Conservation (phyloP, 306 rosid species). For the Crotalaria pallida region DNA sequence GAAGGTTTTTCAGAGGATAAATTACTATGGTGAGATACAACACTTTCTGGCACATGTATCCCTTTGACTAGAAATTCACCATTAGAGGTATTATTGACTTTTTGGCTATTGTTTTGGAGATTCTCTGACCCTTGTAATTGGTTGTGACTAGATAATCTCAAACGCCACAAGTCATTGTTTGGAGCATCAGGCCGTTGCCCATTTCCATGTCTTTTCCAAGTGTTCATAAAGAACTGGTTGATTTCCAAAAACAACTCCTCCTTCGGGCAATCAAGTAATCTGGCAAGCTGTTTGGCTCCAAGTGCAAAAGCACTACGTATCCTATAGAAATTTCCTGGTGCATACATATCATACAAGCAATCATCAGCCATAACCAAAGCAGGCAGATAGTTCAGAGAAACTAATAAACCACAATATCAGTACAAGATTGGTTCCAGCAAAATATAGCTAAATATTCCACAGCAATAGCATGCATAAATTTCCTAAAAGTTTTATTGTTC, state of each 20-base stretch:
- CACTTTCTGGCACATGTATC: slow-evolving; percentile 16
- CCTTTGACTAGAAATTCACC: slow-evolving; percentile 34
- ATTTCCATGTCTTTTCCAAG: slow-evolving; percentile 87
- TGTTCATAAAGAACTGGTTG: slow-evolving; percentile 73
- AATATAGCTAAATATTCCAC: neutral
- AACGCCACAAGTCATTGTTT: slow-evolving; percentile 34
- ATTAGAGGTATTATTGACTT: slow-evolving; percentile 25
- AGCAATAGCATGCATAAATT: neutral
- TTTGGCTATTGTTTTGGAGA: slow-evolving; percentile 32
- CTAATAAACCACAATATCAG: neutral
- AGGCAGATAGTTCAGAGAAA: neutral
- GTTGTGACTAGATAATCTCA: slow-evolving; percentile 41
- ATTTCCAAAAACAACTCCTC: slow-evolving; percentile 62
- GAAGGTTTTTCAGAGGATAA: slow-evolving; percentile 30
- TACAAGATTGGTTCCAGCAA: neutral
- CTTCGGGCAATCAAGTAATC: slow-evolving; percentile 66
- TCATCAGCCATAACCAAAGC: slow-evolving; percentile 1
- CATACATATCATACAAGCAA: slow-evolving; percentile 3
- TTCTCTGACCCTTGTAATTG: slow-evolving; percentile 36
- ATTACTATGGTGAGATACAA: slow-evolving; percentile 35
- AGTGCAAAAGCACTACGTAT: slow-evolving; percentile 86
- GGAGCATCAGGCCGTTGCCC: slow-evolving; percentile 88
- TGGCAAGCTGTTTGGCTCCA: slow-evolving; percentile 74
- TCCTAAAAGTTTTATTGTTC: neutral
- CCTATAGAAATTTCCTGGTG: slow-evolving; percentile 77